Evolutionary conservation across 1,139 yeast genomes (phyloP).

Genomic region (Trichomonascaceae sp.): DNA sequence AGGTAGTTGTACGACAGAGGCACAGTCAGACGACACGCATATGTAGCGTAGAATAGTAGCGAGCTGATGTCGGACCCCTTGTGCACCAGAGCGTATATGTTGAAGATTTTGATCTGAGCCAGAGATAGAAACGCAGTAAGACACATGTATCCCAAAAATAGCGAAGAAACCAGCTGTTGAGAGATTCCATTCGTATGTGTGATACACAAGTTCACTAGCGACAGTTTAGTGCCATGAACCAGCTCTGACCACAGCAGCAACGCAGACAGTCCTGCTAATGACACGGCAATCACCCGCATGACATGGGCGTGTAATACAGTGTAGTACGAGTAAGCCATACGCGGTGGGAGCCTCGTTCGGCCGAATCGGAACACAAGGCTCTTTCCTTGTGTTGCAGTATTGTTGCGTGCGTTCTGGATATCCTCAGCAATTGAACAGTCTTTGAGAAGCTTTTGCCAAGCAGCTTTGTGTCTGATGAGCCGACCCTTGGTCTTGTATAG

Average conservation of each 20-base stretch:
- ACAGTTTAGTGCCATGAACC: slow-evolving; percentile 53
- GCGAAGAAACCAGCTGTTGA: slow-evolving; percentile 29
- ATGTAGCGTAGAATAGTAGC: slow-evolving; percentile 64
- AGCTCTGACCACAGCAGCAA: slow-evolving; percentile 60
- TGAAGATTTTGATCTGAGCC: slow-evolving; percentile 56
- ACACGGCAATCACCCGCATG: slow-evolving; percentile 29
- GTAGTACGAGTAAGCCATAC: slow-evolving; percentile 29
- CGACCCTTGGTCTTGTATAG: slow-evolving; percentile 17
- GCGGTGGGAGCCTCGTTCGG: slow-evolving; percentile 26
- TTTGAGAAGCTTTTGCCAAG: slow-evolving; percentile 29
- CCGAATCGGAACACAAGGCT: slow-evolving; percentile 20
- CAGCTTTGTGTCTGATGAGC: slow-evolving; percentile 25
- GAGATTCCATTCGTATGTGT: slow-evolving; percentile 21
- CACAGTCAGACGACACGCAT: slow-evolving; percentile 68
- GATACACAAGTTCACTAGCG: slow-evolving; percentile 44
- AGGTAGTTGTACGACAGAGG: slow-evolving; percentile 73
- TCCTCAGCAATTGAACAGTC: slow-evolving; percentile 27
- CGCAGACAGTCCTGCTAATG: slow-evolving; percentile 37
- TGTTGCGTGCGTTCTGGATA: slow-evolving; percentile 15
- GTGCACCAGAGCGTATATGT: slow-evolving; percentile 60
- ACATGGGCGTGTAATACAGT: slow-evolving; percentile 35
- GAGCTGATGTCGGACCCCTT: slow-evolving; percentile 61
- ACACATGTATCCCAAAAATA: slow-evolving; percentile 54
- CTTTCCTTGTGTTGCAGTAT: slow-evolving; percentile 2
- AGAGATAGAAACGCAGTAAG: slow-evolving; percentile 51